phyloP scores from a whole-genome alignment of 768 basidiomycete genomes.

The Agaricus subrufescens region DNA sequence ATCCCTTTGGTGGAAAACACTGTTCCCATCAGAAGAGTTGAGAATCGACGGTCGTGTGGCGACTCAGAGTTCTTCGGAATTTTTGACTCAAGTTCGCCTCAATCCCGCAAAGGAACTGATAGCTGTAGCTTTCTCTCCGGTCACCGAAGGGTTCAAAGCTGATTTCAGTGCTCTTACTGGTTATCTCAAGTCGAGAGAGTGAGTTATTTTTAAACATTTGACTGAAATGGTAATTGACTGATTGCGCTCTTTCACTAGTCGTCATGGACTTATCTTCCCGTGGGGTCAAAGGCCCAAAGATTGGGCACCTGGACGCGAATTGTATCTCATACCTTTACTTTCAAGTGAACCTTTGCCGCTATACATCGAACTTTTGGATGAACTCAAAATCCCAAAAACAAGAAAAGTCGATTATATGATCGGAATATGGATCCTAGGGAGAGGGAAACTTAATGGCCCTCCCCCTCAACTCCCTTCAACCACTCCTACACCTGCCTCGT shows the following conservation, averaged over 20 bases:
- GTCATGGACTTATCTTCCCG: conserved; percentile 82
- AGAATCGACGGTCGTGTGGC: conserved; percentile 84
- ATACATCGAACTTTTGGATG: conserved; percentile 78
- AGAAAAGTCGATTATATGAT: conserved; percentile 67
- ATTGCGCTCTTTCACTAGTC: conserved; percentile 36
- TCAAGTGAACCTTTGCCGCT: conserved; percentile 71
- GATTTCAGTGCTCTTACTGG: conserved; percentile 60
- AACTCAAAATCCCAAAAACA: conserved; percentile 60
- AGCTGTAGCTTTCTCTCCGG: conserved; percentile 68
- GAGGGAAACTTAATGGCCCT: conserved; percentile 64
- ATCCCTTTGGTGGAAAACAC: conserved; percentile 65
- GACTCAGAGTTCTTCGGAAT: conserved; percentile 69
- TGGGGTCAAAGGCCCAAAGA: conserved; percentile 78
- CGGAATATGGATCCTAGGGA: conserved; percentile 82
- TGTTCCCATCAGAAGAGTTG: conserved; percentile 68
- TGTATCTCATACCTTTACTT: conserved; percentile 79
- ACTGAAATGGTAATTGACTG: conserved; percentile 11
- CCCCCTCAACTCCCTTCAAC: conserved; percentile 19
- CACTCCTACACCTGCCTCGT: conserved; percentile 10
- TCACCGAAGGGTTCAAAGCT: conserved; percentile 33
- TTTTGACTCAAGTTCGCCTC: conserved; percentile 73
- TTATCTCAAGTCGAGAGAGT: conserved; percentile 73
- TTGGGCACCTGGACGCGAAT: conserved; percentile 72
- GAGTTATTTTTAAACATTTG: conserved; percentile 7
- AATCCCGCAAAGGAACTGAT: conserved; percentile 76